Evolutionary conservation across 2,329 filamentous ascomycete species (phyloP), one percentile per base, ranked within the genome.

Genomic region (Allantophomopsis lycopodina): DNA sequence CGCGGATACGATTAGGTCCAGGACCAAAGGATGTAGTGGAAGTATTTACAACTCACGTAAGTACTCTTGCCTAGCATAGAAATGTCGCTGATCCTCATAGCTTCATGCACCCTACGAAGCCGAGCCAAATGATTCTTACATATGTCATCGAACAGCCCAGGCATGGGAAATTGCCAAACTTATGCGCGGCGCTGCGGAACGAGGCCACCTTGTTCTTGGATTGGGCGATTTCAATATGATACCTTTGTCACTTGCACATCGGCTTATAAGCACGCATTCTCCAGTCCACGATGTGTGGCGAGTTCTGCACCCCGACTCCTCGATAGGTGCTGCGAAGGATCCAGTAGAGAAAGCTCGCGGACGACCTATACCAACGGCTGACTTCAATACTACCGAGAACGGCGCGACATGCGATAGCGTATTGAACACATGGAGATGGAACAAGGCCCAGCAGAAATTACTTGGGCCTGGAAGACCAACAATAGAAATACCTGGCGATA

Each of bases 151-250:
- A 42, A 84, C 84, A 14, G 82, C 89, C 3, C 89, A 98, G 63
- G 83, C 87, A 37, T 98, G 91, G 91, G 83, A 95, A 57, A 83
- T 95, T 42, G 74, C 88, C 39, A 94, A 94, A 59, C 69, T 94
- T 35, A 81, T 95, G 63, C 78, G 84, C 37, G 82, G 75, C 42
- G 88, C 89, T 35, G 73, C 79, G 1, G 82, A 87, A 49, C 69
- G 81, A 12, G 86, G 87, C 6, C 83, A 89, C 56, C 68, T 96
- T 21, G 87, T 88, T 38, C 65, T 96, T 34, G 88, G 79, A 5
- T 65, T 94, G 40, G 91, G 91, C 18, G 91, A 96, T 63, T 95
- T 96, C 65, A 96, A 96, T 62, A 94, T 94, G 82, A 66, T 86
- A n/a, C 91, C 91, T 1, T 61, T 81, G 32, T 93, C 85, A 18